phyloP scores from a whole-genome alignment of 352 stramenopile species.

The Pseudoperonospora humuli region DNA sequence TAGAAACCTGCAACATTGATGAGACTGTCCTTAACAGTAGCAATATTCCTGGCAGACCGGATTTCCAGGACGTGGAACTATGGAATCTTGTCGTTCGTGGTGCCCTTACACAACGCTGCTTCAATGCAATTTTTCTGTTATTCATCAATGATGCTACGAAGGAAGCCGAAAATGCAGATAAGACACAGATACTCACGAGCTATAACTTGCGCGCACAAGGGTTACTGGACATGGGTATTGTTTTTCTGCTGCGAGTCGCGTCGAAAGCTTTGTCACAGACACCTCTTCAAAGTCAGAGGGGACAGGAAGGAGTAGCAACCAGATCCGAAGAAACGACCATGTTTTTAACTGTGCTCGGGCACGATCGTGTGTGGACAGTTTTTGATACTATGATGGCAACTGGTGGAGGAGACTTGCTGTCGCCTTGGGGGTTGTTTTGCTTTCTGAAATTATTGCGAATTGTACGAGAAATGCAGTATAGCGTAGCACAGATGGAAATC shows the following conservation, averaged over 20 bases:
- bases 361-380: constrained; percentile 38
- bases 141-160: constrained; percentile 29
- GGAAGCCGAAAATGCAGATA: constrained; percentile 10
- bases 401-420: constrained; percentile 59
- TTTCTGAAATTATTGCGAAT: constrained; percentile 75
- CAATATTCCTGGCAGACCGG: constrained; percentile 6
- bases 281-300: background rate
- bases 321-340: constrained; percentile 23
- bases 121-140: constrained; percentile 37
- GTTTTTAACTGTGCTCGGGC: constrained; percentile 41
- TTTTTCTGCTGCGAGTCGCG: constrained; percentile 55
- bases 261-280: constrained; percentile 37
- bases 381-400: constrained; percentile 37
- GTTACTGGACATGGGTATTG: constrained; percentile 50
- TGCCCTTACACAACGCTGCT: constrained; percentile 23
- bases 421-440: constrained; percentile 77
- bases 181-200: constrained; percentile 48
- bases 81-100: constrained; percentile 47
- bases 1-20: constrained; percentile 50
- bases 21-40: constrained; percentile 18
- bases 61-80: constrained; percentile 25
- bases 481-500: constrained; percentile 31
- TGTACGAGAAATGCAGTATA: constrained; percentile 58
- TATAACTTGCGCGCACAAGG: constrained; percentile 65
- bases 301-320: background rate